Conservation (phyloP, 176 grass and related monocot species). For the Eragrostis curvula region DNA sequence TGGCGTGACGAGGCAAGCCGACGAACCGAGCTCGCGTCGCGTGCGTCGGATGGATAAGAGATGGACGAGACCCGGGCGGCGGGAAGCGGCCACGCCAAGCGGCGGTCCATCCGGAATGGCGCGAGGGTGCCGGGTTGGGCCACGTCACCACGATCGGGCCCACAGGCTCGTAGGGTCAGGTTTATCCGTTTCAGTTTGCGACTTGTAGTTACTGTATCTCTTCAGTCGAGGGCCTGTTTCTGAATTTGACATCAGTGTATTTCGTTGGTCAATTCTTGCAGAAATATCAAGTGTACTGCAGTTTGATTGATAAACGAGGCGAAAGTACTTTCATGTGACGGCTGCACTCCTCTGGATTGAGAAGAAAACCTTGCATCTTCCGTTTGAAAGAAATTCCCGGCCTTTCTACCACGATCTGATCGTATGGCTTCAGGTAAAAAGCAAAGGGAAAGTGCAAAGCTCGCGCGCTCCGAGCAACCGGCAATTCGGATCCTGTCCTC, state of each 20-base stretch:
- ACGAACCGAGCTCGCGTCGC: background rate
- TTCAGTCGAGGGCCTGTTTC: background rate
- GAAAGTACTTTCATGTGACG: background rate
- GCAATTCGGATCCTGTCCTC: background rate
- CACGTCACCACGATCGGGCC: background rate
- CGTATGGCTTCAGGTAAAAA: background rate
- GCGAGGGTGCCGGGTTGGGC: background rate
- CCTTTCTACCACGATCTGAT: background rate
- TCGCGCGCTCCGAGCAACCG: background rate
- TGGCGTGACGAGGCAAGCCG: background rate
- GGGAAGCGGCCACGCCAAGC: slow-evolving; percentile 16
- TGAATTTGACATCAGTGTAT: background rate
- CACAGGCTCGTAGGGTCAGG: background rate
- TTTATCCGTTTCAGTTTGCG: slow-evolving; percentile 19
- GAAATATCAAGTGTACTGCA: background rate
- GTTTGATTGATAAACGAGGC: background rate
- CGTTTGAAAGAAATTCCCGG: background rate
- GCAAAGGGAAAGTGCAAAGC: background rate
- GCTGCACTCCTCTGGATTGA: background rate
- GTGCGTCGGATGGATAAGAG: slow-evolving; percentile 17
- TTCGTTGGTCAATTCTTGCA: background rate
- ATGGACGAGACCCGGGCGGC: background rate
- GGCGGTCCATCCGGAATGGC: background rate
- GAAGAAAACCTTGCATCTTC: background rate
- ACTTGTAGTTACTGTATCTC: background rate